Evolutionary conservation across 2,329 filamentous ascomycete species (phyloP), one percentile per base, ranked within the genome.

Genomic region (Cordyceps cicadae): DNA sequence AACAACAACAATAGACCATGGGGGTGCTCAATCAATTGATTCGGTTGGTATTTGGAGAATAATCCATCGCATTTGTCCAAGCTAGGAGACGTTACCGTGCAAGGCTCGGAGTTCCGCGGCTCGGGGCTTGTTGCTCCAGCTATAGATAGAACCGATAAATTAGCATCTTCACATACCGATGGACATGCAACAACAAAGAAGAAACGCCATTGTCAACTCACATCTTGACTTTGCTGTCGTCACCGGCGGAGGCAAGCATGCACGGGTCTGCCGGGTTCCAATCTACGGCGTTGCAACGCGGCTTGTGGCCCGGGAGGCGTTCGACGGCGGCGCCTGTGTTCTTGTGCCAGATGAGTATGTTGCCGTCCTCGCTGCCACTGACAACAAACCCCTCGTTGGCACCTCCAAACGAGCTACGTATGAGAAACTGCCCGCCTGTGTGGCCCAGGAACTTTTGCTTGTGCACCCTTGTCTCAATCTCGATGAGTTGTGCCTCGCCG

Each of bases 361-460:
- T 81, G 2, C 85, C 85, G 64, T 86, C 84, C 81, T 97, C 92
- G 68, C 92, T 96, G 12, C 94, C 94, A 68, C 90, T 93, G 32
- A 95, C 80, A 11, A 97, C 88, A 72, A 97, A 97, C 70, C 88
- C 92, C 75, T 97, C 92, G 62, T 90, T 87, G 1, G 93, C 92
- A 37, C 94, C 94, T 19, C 94, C 94, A 74, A 97, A 94, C 0
- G 81, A 78, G 67, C 87, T 89, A 55, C 93, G 83, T 62, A 99
- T 95, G 60, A 97, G 82, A 69, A 79, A 96, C 2, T 87, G 77
- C 59, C 85, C 87, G 64, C 92, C 90, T 49, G 81, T 83, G 63
- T 92, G 88, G 0, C 91, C 92, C 17, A 84, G 78, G 70, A 89
- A 97, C 66, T 81, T 86, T 66, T 88, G 87, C 5, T 93, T 78